Percentiles rank a stretch among this genome's conserved stretches.
Evolutionary conservation across 140 eudicot genomes (phyloP).

Genomic region (Cichorium intybus): DNA sequence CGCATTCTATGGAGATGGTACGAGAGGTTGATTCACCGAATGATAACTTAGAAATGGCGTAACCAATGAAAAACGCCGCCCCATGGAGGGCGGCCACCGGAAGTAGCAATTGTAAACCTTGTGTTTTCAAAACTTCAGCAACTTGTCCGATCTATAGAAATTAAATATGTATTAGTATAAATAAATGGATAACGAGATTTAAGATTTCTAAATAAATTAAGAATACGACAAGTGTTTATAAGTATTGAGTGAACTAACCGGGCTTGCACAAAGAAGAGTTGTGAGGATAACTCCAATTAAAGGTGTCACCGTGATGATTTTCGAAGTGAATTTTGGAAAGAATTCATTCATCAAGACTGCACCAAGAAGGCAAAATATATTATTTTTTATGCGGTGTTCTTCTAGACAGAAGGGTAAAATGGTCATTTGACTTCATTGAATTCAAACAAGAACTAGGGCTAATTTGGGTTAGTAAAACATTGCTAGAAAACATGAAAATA

Average conservation of each 20-base stretch:
- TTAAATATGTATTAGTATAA: neutral
- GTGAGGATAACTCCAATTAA: conserved; percentile 91
- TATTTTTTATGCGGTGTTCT: neutral
- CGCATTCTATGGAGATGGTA: conserved; percentile 98
- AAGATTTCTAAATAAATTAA: neutral
- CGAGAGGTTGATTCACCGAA: conserved; percentile 99
- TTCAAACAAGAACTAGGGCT: too few species aligned
- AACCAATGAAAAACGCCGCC: conserved; percentile 89
- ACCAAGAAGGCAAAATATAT: conserved; percentile 12
- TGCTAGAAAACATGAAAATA: neutral
- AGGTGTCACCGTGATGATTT: conserved; percentile 89
- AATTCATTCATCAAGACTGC: conserved; percentile 86
- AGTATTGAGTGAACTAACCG: conserved; percentile 55
- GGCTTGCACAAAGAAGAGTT: conserved; percentile 98
- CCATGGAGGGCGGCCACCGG: conserved; percentile 89
- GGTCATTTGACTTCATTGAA: neutral
- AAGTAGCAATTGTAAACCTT: conserved; percentile 74
- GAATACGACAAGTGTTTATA: neutral
- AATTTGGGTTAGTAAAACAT: neutral
- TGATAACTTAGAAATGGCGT: conserved; percentile 74
- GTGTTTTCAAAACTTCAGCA: conserved; percentile 84
- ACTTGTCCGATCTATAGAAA: conserved; percentile 89
- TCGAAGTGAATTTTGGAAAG: conserved; percentile 91
- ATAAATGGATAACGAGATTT: neutral
- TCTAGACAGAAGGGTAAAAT: neutral